Percentiles rank a stretch among this genome's conserved stretches.
Conservation (phyloP, 805 yeast genomes). For the Wickerhamiella occidentalis region DNA sequence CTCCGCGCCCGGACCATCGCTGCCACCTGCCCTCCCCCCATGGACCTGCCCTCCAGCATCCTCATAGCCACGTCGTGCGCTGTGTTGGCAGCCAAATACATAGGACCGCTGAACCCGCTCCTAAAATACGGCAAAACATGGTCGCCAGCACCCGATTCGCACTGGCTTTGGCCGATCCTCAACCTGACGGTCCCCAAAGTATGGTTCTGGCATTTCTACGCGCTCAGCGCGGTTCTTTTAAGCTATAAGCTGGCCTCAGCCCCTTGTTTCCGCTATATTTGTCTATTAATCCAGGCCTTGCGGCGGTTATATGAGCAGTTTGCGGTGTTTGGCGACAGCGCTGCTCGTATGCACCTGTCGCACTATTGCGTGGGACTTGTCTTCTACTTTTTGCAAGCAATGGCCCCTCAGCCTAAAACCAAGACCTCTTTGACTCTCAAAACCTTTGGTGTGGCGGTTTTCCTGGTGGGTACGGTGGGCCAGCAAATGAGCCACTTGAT, state of each 20-base stretch:
- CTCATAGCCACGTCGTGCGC: slow-evolving; percentile 9
- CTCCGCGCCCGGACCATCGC: too few relatives aligned
- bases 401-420: background rate
- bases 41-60: background rate
- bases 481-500: slow-evolving; percentile 40
- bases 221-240: slow-evolving; percentile 14
- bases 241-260: background rate
- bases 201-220: slow-evolving; percentile 28
- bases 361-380: slow-evolving; percentile 48
- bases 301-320: slow-evolving; percentile 42
- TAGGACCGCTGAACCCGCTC: slow-evolving; percentile 17
- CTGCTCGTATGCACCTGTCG: slow-evolving; percentile 40
- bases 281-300: slow-evolving; percentile 33
- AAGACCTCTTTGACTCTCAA: background rate
- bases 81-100: slow-evolving; percentile 14
- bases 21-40: background rate
- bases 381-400: slow-evolving; percentile 32
- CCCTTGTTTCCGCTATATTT: slow-evolving; percentile 5
- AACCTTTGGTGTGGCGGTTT: slow-evolving; percentile 20
- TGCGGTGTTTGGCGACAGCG: slow-evolving; percentile 31
- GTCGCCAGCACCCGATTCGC: background rate
- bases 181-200: slow-evolving; percentile 25
- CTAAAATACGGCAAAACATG: slow-evolving; percentile 25
- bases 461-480: slow-evolving; percentile 31
- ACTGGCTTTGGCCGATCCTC: slow-evolving; percentile 7